Base-by-base conservation (phyloP, 2,329 filamentous ascomycete species). In the Fusarium vanettenii region DNA sequence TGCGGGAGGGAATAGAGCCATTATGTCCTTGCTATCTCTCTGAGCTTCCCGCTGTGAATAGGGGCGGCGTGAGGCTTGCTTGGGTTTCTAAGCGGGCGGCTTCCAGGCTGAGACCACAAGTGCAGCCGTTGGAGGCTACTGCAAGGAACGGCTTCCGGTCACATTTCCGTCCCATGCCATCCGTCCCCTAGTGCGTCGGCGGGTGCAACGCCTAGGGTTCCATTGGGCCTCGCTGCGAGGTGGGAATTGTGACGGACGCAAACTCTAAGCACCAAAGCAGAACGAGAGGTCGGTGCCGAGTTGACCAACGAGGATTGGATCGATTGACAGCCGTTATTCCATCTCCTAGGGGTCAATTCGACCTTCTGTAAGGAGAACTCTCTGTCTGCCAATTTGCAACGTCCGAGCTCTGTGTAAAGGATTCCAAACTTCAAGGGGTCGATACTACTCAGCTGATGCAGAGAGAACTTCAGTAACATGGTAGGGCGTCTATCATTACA, bases 111-210 rank as follows among this genome's bases (percentile, higher is more conserved):
- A 75, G 69, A 74, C 64, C 59, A 33, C 27, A 35, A 65, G 43
- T 31, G 64, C 68, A 66, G 48, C 66, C 74, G 71, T 72, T 78
- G 73, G 37, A 76, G 59, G 70, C 65, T 77, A 72, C 67, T 78
- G 73, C 69, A 73, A 76, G 73, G 75, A 69, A 72, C 63, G 39
- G 56, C 37, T 33, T 69, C 56, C 72, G 68, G 68, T 72, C 67
- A 69, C 61, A 71, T 70, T 78, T 67, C 60, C 66, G 57, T 63
- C 61, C 70, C 67, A 45, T 78, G 60, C 57, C 73, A 68, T 75
- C 66, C 60, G 63, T 62, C 57, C 64, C 57, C 64, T 75, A 73
- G 67, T 68, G 70, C 60, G 61, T 33, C 29, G 22, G 52, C 62
- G 55, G 73, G 60, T 52, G 66, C 64, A 60, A 62, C 52, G 52